Conservation (phyloP, 2,329 filamentous ascomycete genomes). For the Exserohilum turcica region DNA sequence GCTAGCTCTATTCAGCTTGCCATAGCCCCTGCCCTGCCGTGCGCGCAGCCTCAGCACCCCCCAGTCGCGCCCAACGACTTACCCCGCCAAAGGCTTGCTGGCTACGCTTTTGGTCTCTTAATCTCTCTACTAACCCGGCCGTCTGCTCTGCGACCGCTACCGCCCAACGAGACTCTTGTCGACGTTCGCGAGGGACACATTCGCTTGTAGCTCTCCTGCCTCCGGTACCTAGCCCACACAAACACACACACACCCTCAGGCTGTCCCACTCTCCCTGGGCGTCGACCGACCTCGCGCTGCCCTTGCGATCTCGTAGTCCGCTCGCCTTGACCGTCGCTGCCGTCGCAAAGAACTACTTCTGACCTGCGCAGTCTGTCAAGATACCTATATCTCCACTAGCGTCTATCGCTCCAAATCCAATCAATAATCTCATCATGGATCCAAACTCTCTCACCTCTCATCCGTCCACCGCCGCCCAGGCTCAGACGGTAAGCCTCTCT, state of each 20-base stretch:
- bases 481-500: slow-evolving; percentile 66
- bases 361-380: slow-evolving; percentile 45
- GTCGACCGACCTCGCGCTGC: slow-evolving; percentile 42
- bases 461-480: slow-evolving; percentile 87
- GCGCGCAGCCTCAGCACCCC: slow-evolving; percentile 31
- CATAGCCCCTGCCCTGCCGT: slow-evolving; percentile 32
- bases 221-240: slow-evolving; percentile 56
- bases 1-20: slow-evolving; percentile 37
- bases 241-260: slow-evolving; percentile 21
- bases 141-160: slow-evolving; percentile 33
- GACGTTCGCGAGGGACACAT: slow-evolving; percentile 84
- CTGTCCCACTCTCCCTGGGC: slow-evolving; percentile 23
- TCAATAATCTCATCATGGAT: slow-evolving; percentile 69
- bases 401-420: slow-evolving; percentile 36
- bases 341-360: slow-evolving; percentile 35
- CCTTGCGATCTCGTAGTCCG: slow-evolving; percentile 40
- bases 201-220: slow-evolving; percentile 95
- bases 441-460: slow-evolving; percentile 77
- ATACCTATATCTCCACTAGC: slow-evolving; percentile 34
- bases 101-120: slow-evolving; percentile 49
- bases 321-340: slow-evolving; percentile 35
- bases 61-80: slow-evolving; percentile 29
- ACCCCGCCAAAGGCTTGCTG: slow-evolving; percentile 50
- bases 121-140: slow-evolving; percentile 31
- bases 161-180: slow-evolving; percentile 43